phyloP scores from a whole-genome alignment of 2,329 filamentous ascomycete species.

The Magnaporthiopsis poae region DNA sequence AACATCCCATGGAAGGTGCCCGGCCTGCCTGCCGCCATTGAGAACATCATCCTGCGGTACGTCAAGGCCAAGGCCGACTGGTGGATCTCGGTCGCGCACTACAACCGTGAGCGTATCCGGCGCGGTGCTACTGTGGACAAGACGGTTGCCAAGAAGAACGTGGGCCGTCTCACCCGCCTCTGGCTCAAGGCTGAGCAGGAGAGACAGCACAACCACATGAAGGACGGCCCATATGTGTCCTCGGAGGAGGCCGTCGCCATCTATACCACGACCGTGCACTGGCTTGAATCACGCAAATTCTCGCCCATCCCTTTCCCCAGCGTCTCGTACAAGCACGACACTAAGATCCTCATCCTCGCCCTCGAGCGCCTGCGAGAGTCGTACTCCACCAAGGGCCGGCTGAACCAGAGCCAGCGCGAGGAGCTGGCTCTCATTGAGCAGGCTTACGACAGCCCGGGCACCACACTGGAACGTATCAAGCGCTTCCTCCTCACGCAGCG shows the following conservation, averaged over 20 bases:
- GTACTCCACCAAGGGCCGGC: conserved; percentile 90
- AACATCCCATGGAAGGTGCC: conserved; percentile 99
- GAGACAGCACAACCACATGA: conserved; percentile 98
- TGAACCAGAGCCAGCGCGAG: conserved; percentile 96
- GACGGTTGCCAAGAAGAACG: conserved; percentile 98
- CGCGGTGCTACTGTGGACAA: conserved; percentile 96
- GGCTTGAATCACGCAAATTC: conserved; percentile 96
- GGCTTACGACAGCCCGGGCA: conserved; percentile 94
- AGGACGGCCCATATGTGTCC: conserved; percentile 95
- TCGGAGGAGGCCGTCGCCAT: conserved; percentile 98
- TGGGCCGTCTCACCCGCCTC: conserved; percentile 83
- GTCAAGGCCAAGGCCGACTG: conserved; percentile 99
- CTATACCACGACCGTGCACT: conserved; percentile 97
- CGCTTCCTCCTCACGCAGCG: conserved; percentile 92
- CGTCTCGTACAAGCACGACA: conserved; percentile 98
- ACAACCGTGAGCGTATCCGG: conserved; percentile 94
- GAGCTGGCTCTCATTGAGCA: conserved; percentile 95
- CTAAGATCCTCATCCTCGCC: conserved; percentile 93
- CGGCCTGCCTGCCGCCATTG: conserved; percentile 87
- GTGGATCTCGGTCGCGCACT: conserved; percentile 99
- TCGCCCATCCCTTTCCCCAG: conserved; percentile 97
- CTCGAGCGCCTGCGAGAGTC: conserved; percentile 87
- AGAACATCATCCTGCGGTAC: conserved; percentile 96
- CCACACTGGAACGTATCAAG: conserved; percentile 91
- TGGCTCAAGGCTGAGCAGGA: conserved; percentile 99